Conservation (phyloP, 306 rosid species). For the Lathyrus oleraceus region DNA sequence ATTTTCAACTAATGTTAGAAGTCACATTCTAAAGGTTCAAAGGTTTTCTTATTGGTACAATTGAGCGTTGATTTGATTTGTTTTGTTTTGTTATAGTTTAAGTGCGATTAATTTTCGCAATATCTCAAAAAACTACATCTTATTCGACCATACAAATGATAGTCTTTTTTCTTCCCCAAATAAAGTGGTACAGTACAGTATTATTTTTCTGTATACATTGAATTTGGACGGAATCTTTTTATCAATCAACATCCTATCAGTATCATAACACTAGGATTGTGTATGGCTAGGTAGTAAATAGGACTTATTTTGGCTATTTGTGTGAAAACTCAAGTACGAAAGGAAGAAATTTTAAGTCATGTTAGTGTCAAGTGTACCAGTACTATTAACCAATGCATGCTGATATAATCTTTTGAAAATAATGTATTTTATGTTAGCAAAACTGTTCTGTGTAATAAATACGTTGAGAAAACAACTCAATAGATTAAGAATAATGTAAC, state of each 20-base stretch:
- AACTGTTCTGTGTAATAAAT: not conserved
- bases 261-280: constrained; percentile 17
- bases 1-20: too few species aligned
- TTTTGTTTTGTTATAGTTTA: too few species aligned
- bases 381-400: not conserved
- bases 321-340: not conserved
- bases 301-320: not conserved
- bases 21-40: too few species aligned
- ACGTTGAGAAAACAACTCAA: not conserved
- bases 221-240: constrained; percentile 16
- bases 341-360: not conserved
- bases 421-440: not conserved
- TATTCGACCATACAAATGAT: too few species aligned
- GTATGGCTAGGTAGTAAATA: not conserved
- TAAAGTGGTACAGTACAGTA: not conserved
- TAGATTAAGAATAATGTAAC: not conserved
- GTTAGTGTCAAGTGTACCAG: not conserved
- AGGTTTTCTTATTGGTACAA: too few species aligned
- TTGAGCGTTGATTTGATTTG: too few species aligned
- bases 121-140: too few species aligned
- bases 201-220: constrained; percentile 36
- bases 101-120: too few species aligned
- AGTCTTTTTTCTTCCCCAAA: not conserved
- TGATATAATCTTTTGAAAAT: not conserved
- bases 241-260: constrained; percentile 9